Evolutionary conservation across 805 yeast species (phyloP).

Genomic region (Phaffomyces thermotolerans): DNA sequence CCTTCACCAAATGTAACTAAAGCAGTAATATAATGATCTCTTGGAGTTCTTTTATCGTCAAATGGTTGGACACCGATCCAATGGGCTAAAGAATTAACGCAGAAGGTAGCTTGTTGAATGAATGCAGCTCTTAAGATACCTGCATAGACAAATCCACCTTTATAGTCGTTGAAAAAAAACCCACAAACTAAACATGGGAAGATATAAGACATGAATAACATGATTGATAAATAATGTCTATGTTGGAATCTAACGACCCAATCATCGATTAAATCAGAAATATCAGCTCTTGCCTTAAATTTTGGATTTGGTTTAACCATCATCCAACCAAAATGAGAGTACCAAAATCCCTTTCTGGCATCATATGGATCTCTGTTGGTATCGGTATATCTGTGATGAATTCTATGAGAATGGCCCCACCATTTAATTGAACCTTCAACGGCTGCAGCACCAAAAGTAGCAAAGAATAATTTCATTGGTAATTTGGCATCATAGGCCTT

Average conservation of each 20-base stretch:
- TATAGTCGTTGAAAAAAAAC: slow-evolving; percentile 48
- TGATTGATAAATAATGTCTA: slow-evolving; percentile 60
- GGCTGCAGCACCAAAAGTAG: slow-evolving; percentile 75
- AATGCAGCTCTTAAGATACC: slow-evolving; percentile 63
- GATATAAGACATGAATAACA: slow-evolving; percentile 54
- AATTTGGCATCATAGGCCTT: slow-evolving; percentile 58
- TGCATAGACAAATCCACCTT: slow-evolving; percentile 71
- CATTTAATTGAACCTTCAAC: slow-evolving; percentile 82
- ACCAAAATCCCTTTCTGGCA: slow-evolving; percentile 80
- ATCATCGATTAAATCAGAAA: slow-evolving; percentile 69
- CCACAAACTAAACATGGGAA: slow-evolving; percentile 57
- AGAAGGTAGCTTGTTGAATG: slow-evolving; percentile 81
- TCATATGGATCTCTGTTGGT: slow-evolving; percentile 80
- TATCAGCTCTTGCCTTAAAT: slow-evolving; percentile 51
- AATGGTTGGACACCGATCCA: slow-evolving; percentile 84
- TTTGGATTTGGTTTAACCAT: slow-evolving; percentile 72
- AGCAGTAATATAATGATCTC: slow-evolving; percentile 77
- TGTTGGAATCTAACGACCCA: slow-evolving; percentile 79
- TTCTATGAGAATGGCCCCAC: slow-evolving; percentile 85
- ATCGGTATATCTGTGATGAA: slow-evolving; percentile 83
- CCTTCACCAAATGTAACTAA: slow-evolving; percentile 85
- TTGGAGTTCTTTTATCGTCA: slow-evolving; percentile 81
- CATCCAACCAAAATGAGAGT: slow-evolving; percentile 85
- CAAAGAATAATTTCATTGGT: slow-evolving; percentile 58
- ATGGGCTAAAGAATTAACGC: slow-evolving; percentile 81